phyloP scores from a whole-genome alignment of 805 yeast genomes.

The Hanseniaspora valbyensis region DNA sequence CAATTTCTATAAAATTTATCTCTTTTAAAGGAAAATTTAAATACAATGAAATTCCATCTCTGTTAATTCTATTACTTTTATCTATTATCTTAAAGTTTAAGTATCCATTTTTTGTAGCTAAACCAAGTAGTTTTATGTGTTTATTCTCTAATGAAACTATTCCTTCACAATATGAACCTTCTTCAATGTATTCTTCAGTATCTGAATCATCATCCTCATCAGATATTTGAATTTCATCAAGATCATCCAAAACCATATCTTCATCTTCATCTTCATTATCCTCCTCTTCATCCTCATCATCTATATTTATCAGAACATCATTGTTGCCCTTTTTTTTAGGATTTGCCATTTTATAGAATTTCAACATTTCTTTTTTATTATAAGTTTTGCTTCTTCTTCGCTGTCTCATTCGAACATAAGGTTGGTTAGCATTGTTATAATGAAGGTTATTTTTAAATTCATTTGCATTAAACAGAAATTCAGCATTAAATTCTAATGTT shows the following conservation, averaged over 20 bases:
- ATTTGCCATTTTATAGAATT: slow-evolving; percentile 2
- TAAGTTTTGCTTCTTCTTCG: neutral
- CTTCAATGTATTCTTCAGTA: neutral
- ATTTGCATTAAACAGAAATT: neutral
- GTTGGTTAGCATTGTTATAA: neutral
- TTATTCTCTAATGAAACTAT: neutral
- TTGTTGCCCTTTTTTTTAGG: neutral
- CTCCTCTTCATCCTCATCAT: neutral
- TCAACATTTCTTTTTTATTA: slow-evolving; percentile 2
- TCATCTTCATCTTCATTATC: neutral
- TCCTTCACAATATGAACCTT: neutral
- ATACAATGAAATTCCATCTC: slow-evolving; percentile 7
- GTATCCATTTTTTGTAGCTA: slow-evolving; percentile 9
- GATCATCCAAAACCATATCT: neutral
- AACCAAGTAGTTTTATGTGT: neutral
- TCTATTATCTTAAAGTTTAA: slow-evolving; percentile 12
- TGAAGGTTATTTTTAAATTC: slow-evolving; percentile 5
- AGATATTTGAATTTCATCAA: neutral
- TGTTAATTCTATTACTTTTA: neutral
- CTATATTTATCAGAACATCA: neutral
- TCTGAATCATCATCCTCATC: slow-evolving; percentile 10
- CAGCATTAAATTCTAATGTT: neutral
- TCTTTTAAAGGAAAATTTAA: neutral
- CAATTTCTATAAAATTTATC: neutral
- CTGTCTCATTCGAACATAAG: neutral